Percentiles rank a stretch among this genome's conserved stretches.
Evolutionary conservation across 1,139 yeast species (phyloP).

Genomic region (Candida pseudocylindracea): DNA sequence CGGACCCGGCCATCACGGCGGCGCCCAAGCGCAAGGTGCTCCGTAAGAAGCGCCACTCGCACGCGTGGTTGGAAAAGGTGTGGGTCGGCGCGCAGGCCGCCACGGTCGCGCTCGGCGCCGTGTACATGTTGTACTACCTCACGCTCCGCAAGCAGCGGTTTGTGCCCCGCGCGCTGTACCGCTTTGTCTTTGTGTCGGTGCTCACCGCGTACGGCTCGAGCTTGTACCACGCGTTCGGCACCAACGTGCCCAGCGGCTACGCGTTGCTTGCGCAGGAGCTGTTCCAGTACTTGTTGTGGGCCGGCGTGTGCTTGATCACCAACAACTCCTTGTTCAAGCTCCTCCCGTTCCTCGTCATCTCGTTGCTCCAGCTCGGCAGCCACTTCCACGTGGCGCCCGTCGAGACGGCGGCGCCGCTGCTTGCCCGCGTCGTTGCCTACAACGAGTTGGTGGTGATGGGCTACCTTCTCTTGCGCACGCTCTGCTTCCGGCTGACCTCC

Average conservation of each 20-base stretch:
- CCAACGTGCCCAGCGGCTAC: conserved; percentile 26
- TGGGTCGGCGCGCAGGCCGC: too few relatives aligned
- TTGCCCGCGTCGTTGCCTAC: conserved; percentile 32
- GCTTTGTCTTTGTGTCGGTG: too few relatives aligned
- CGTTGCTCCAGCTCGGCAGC: conserved; percentile 30
- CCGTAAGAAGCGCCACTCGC: too few relatives aligned
- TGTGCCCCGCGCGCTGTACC: too few relatives aligned
- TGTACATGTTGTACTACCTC: too few relatives aligned
- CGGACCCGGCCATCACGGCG: too few relatives aligned
- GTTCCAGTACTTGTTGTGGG: conserved; percentile 37
- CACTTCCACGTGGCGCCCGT: conserved; percentile 18
- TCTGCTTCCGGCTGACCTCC: conserved; percentile 39
- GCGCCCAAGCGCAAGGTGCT: too few relatives aligned
- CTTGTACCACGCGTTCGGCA: conserved; percentile 32
- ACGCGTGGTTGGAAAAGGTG: too few relatives aligned
- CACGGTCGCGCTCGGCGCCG: too few relatives aligned
- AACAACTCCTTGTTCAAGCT: conserved; percentile 46
- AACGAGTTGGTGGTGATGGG: conserved; percentile 33
- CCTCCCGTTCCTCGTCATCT: conserved; percentile 31
- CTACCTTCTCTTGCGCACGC: conserved; percentile 32
- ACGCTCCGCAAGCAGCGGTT: too few relatives aligned
- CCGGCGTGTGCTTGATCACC: conserved; percentile 35
- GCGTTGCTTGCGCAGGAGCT: conserved; percentile 43
- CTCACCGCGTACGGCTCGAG: conserved; percentile 9
- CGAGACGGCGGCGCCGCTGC: conserved; percentile 12